phyloP scores from a whole-genome alignment of 176 grass and related monocot genomes.

The Melocanna baccifera region DNA sequence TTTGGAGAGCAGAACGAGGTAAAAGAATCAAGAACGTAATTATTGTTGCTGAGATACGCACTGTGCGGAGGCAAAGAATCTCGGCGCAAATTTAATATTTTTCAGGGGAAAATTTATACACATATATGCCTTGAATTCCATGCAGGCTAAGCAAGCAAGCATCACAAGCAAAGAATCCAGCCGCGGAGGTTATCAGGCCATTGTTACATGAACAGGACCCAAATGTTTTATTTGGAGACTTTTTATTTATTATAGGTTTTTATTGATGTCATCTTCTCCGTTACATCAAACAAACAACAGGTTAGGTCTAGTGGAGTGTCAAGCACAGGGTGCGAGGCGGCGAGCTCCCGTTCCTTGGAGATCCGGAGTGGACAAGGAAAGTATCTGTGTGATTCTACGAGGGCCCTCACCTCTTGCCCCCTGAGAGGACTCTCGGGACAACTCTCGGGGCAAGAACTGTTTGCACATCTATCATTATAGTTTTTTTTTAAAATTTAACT shows the following conservation, averaged over 20 bases:
- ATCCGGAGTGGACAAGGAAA: slow-evolving; percentile 53
- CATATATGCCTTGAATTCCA: neutral
- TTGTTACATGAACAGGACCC: slow-evolving; percentile 19
- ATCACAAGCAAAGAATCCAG: slow-evolving; percentile 34
- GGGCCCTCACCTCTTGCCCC: slow-evolving; percentile 33
- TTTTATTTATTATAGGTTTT: neutral
- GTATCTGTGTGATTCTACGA: slow-evolving; percentile 58
- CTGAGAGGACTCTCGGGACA: no score
- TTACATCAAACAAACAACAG: neutral
- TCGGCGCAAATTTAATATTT: neutral
- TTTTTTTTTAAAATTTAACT: no score
- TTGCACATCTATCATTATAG: no score
- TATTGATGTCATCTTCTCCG: neutral
- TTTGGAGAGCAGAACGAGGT: no score
- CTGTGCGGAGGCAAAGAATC: slow-evolving; percentile 35
- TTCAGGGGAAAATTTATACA: neutral
- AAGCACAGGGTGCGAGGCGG: no score
- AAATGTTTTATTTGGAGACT: neutral
- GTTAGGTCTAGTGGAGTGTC: neutral
- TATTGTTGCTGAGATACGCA: slow-evolving; percentile 20
- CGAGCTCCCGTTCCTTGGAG: slow-evolving; percentile 34
- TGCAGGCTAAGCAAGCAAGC: slow-evolving; percentile 22
- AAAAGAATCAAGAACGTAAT: no score
- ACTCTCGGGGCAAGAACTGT: no score
- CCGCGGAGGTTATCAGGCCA: slow-evolving; percentile 24